Evolutionary conservation across 2,329 filamentous ascomycete genomes (phyloP), one percentile per base, ranked within the genome.

Genomic region (Sporothrix mexicana): DNA sequence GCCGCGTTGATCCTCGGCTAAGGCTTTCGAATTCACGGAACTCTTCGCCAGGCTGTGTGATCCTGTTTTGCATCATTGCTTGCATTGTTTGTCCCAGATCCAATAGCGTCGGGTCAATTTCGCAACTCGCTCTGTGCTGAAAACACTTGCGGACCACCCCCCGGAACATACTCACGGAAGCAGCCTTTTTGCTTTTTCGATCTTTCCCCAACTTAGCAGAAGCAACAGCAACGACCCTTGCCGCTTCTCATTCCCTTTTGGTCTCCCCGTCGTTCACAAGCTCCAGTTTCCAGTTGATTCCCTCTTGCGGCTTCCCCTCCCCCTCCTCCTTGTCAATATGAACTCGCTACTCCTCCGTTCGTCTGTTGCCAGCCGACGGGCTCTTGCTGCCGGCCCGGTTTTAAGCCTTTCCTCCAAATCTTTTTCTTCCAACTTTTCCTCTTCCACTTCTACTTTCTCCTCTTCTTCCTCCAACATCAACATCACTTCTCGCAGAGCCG

Each of bases 1-100:
- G 66, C 74, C 73, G 74, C 47, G 57, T 53, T 73, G 69, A 74
- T 75, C 74, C 74, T 75, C 74, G 74, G 74, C 74, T 75, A 75
- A 73, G 30, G 57, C 41, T 61, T 20, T 62, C 25, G 20, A 59
- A 51, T 43, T 15, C 68, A 3, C 62, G 64, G 64, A 51, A 68
- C 64, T 20, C 5, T 36, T 70, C 57, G 13, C 12, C 57, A 62
- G 30, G 23, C 43, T 71, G 67, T 30, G 61, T 41, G 43, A 67
- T 70, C 68, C 25, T 20, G 25, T 64, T 36, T 70, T 62, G 55
- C 66, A 57, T 55, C 57, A 36, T 51, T 43, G 30, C 30, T 36
- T 7, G 30, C 30, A 36, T 36, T 36, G 30, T 36, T 66, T 41
- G 30, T 68, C 66, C 57, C 53, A 43, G 53, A 51, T 47, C 74